These are phyloP conservation scores for Dactylorhiza incarnata DNA, from an alignment of 106 monocot genomes.

Conservation along the genomic window DNA sequence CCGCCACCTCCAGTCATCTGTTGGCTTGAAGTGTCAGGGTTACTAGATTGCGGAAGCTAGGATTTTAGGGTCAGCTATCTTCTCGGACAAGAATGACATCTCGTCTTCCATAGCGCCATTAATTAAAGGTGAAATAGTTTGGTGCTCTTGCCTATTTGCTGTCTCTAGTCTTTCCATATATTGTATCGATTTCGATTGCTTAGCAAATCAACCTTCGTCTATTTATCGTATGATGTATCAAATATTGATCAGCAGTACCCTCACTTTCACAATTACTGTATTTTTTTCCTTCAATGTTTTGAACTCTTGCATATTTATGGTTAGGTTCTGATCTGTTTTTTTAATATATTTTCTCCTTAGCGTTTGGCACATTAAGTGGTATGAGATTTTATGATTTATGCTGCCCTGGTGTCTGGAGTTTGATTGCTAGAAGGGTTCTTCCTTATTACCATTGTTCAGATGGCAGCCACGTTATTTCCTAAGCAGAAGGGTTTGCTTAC, in stretches of 20 bases:
- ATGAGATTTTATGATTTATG: conserved; percentile 5
- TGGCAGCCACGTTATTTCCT: conserved; percentile 15
- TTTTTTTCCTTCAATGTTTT: not conserved
- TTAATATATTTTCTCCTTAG: not conserved
- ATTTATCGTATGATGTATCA: no score
- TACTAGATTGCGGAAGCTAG: not conserved
- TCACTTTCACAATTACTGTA: not conserved
- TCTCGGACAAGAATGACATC: not conserved
- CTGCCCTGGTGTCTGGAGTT: not conserved
- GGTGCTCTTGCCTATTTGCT: not conserved
- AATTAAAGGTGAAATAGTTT: not conserved
- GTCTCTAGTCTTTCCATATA: not conserved
- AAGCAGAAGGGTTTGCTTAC: conserved; percentile 18
- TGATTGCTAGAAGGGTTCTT: not conserved
- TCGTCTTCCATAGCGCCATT: not conserved
- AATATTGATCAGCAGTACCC: no score
- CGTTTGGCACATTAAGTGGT: not conserved
- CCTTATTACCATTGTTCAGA: conserved; percentile 11
- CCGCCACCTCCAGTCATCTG: not conserved
- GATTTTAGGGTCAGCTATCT: not conserved
- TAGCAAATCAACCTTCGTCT: no score
- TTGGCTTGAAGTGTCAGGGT: not conserved
- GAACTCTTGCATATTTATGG: not conserved
- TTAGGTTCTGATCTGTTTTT: not conserved
- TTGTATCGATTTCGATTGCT: no score